Percentiles rank a stretch among this genome's conserved stretches.
These are phyloP conservation scores for Discostella stelligeroides DNA, from an alignment of 108 stramenopile genomes.

Conservation along the genomic window DNA sequence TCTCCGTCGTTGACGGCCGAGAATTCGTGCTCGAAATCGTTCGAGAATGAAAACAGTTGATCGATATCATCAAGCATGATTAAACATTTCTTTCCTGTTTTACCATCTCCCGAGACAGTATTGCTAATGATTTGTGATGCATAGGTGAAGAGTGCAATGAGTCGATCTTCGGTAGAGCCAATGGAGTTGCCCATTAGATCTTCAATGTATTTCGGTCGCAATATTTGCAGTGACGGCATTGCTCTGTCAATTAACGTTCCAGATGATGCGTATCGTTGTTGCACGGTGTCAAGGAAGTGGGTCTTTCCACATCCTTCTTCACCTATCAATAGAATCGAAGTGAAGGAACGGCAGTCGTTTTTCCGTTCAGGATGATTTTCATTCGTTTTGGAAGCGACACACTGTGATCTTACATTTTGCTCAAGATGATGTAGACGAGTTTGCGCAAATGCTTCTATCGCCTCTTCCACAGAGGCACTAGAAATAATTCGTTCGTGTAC, in stretches of 20 bases:
- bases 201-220: constrained; percentile 58
- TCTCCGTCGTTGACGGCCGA: constrained; percentile 6
- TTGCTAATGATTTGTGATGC: constrained; percentile 13
- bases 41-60: constrained; percentile 45
- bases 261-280: constrained; percentile 13
- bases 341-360: constrained; percentile 1
- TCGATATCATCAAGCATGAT: constrained; percentile 79
- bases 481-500: constrained; percentile 24
- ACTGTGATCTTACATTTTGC: background rate
- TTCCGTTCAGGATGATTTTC: background rate
- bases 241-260: background rate
- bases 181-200: constrained; percentile 60
- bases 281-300: constrained; percentile 59
- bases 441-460: constrained; percentile 34
- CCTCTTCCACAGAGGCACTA: constrained; percentile 40
- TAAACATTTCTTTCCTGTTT: constrained; percentile 34
- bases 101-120: background rate
- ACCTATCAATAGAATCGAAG: constrained; percentile 59
- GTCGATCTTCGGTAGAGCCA: constrained; percentile 69
- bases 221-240: constrained; percentile 23
- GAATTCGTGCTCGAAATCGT: too few relatives aligned
- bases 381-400: background rate
- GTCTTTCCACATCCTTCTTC: constrained; percentile 79
- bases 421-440: too few relatives aligned
- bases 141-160: constrained; percentile 63